Evolutionary conservation across 2,329 filamentous ascomycete genomes (phyloP).

Genomic region (Rutstroemia sp.): DNA sequence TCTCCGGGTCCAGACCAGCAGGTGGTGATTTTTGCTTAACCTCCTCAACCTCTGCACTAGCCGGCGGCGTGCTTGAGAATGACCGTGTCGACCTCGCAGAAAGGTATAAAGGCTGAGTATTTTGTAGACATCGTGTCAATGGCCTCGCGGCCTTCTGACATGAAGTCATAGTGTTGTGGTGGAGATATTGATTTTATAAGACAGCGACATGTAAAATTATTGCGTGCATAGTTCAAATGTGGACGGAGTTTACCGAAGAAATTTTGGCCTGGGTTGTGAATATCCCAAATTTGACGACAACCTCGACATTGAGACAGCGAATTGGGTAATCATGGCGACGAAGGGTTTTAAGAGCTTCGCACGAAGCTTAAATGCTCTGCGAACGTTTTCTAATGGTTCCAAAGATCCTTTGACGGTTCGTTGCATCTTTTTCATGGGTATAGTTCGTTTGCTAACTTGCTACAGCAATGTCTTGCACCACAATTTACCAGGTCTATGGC

Average conservation of each 20-base stretch:
- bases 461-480: slow-evolving; percentile 38
- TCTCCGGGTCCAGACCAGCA: slow-evolving; percentile 54
- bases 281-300: slow-evolving; percentile 10
- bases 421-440: neutral
- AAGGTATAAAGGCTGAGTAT: slow-evolving; percentile 26
- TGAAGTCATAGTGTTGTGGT: slow-evolving; percentile 42
- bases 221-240: slow-evolving; percentile 11
- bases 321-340: slow-evolving; percentile 26
- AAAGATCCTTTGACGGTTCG: slow-evolving; percentile 35
- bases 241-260: slow-evolving; percentile 19
- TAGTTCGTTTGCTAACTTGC: slow-evolving; percentile 13
- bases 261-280: slow-evolving; percentile 19
- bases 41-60: slow-evolving; percentile 28
- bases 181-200: slow-evolving; percentile 10
- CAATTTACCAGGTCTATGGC: slow-evolving; percentile 39
- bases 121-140: slow-evolving; percentile 46
- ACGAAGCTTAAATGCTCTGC: slow-evolving; percentile 22
- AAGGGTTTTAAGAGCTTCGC: slow-evolving; percentile 27
- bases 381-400: slow-evolving; percentile 18
- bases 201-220: slow-evolving; percentile 20
- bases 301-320: slow-evolving; percentile 11
- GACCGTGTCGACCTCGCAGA: slow-evolving; percentile 22
- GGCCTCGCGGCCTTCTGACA: slow-evolving; percentile 52
- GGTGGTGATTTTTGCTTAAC: slow-evolving; percentile 30
- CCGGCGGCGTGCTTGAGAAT: slow-evolving; percentile 31